Evolutionary conservation across 2,329 filamentous ascomycete genomes (phyloP).

Genomic region (Lasiodiplodia gonubiensis): DNA sequence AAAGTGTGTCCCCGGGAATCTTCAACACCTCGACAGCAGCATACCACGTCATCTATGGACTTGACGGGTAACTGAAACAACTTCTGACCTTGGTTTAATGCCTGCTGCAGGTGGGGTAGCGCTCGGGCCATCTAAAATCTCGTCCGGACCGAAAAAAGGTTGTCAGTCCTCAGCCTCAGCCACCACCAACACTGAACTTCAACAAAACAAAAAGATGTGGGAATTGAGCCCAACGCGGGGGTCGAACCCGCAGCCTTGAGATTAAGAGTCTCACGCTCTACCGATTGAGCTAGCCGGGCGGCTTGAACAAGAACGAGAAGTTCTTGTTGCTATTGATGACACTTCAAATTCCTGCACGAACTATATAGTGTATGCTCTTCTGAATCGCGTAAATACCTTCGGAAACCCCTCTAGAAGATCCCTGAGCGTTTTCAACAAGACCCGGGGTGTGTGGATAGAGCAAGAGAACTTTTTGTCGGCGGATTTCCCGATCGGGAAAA

Average conservation of each 20-base stretch:
- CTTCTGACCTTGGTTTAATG: no score
- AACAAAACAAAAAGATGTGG: conserved; percentile 19
- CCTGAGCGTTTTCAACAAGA: background rate
- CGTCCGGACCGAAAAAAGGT: no score
- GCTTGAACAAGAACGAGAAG: background rate
- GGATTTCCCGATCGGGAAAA: background rate
- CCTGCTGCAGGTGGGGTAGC: no score
- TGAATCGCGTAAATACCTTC: background rate
- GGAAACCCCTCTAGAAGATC: background rate
- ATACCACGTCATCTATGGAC: no score
- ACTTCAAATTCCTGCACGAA: fast-evolving
- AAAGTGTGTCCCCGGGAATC: no score
- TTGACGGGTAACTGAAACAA: no score
- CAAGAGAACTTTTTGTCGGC: background rate
- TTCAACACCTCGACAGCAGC: no score
- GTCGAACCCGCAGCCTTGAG: conserved; percentile 30
- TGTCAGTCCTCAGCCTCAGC: no score
- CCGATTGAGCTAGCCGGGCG: conserved; percentile 43
- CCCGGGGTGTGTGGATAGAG: background rate
- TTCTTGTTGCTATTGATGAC: background rate
- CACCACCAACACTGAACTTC: background rate
- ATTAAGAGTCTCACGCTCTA: conserved; percentile 51
- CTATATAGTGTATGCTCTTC: fast-evolving
- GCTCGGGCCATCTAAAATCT: no score
- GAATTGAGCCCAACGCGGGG: conserved; percentile 30